phyloP scores from a whole-genome alignment of 805 yeast species.

The Ogataea kodamae region DNA sequence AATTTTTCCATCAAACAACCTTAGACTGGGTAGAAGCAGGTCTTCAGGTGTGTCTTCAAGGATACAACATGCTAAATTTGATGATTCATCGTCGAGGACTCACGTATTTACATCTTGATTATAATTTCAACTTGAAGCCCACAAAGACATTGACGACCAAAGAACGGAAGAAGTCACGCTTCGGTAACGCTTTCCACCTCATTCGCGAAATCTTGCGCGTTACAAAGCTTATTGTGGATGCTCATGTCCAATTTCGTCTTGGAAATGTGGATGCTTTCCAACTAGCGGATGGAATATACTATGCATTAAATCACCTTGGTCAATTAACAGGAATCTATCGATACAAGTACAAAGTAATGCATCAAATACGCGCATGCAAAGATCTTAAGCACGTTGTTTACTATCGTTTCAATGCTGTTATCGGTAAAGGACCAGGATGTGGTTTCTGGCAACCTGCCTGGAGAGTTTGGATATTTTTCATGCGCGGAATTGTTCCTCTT shows the following conservation, averaged over 20 bases:
- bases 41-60: conserved; percentile 87
- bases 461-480: conserved; percentile 91
- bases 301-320: conserved; percentile 88
- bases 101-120: conserved; percentile 89
- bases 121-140: conserved; percentile 93
- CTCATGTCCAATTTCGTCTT: conserved; percentile 85
- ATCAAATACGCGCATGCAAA: conserved; percentile 92
- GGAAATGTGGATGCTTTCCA: conserved; percentile 93
- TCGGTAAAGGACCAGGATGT: conserved; percentile 98
- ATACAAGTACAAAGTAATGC: conserved; percentile 97
- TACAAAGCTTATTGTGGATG: conserved; percentile 84
- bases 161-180: conserved; percentile 91
- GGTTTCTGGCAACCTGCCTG: conserved; percentile 99
- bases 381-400: conserved; percentile 92
- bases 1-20: conserved; percentile 84
- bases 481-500: conserved; percentile 88
- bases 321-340: conserved; percentile 95
- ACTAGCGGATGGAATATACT: conserved; percentile 90
- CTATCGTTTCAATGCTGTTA: conserved; percentile 72
- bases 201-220: conserved; percentile 84
- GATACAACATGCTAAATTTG: conserved; percentile 87
- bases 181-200: conserved; percentile 93
- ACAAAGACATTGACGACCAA: conserved; percentile 94
- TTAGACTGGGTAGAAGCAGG: conserved; percentile 99
- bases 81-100: conserved; percentile 87